These are phyloP conservation scores for Pleurotus cornucopiae DNA, from an alignment of 768 basidiomycete genomes.

Conservation along the genomic window DNA sequence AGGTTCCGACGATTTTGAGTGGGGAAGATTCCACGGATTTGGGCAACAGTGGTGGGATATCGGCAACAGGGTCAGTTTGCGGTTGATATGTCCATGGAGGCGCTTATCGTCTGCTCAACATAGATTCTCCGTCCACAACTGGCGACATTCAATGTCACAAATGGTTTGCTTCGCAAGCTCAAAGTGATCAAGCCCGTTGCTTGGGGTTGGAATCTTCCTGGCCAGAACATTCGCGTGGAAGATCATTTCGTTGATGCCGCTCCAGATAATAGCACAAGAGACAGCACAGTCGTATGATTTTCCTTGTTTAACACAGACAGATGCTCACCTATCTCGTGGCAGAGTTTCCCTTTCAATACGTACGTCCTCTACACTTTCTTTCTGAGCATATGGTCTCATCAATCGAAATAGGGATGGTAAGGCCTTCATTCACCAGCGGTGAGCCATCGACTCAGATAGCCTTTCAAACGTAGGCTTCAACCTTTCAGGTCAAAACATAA, in stretches of 20 bases:
- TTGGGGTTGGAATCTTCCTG: constrained; percentile 42
- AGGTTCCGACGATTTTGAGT: constrained; percentile 33
- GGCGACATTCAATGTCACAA: constrained; percentile 42
- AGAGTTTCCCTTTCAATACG: constrained; percentile 43
- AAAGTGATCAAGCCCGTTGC: constrained; percentile 47
- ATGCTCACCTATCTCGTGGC: not conserved
- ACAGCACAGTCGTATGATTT: constrained; percentile 26
- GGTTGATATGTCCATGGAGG: not conserved
- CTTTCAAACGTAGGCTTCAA: constrained; percentile 24
- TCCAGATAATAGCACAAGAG: constrained; percentile 34
- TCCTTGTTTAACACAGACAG: not conserved
- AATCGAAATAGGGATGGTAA: constrained; percentile 21
- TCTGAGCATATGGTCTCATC: not conserved
- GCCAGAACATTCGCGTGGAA: constrained; percentile 31
- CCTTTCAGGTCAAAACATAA: constrained; percentile 33
- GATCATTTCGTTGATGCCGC: constrained; percentile 37
- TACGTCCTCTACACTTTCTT: constrained; percentile 19
- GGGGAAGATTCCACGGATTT: constrained; percentile 40
- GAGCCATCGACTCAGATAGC: too few relatives aligned
- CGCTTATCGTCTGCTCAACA: not conserved
- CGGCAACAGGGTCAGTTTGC: constrained; percentile 31
- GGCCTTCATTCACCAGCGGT: too few relatives aligned
- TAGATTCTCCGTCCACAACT: constrained; percentile 41
- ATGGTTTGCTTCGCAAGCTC: constrained; percentile 28
- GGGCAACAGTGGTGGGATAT: constrained; percentile 51